Evolutionary conservation across 164 flowering plant genomes (phyloP), one percentile per base, ranked within the genome.

Genomic region (Akebia trifoliata): DNA sequence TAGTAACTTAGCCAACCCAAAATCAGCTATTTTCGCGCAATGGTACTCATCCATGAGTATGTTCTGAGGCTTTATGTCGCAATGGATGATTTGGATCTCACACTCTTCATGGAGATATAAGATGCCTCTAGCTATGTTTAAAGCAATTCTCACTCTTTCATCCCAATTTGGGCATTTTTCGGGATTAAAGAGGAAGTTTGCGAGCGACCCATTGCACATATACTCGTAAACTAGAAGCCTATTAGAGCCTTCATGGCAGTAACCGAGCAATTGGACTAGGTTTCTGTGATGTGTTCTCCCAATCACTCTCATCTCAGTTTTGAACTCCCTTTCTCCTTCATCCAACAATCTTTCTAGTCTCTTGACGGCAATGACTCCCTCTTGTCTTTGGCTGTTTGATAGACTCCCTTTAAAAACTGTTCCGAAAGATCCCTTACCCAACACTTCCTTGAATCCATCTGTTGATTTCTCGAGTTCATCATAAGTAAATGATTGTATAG

Each of bases 41-140:
- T 53, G 26, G 6, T 4, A 12, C 0, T 64, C 66, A 38, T 73
- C 78, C 69, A 74, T 68, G 6, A 74, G 56, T 11, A 70, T 71
- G 65, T 70, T 74, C 18, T 57, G 67, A 9, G 75, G 72, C 46
- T 71, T 74, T 15, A 71, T 62, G 38, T 71, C 75, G 12, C 75
- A 65, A 15, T 76, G 80, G 17, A 76, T 67, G 68, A 73, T 70
- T 1, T 32, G 71, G 8, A 64, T 15, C 20, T 65, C n/a, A 15
- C 75, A 70, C 52, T 70, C 68, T 40, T 73, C 80, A 22, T 76
- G 80, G 4, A 76, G 60, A 32, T 76, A 76, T 7, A 62, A 50
- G 21, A 73, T 51, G 2, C 80, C 77, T 56, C 57, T 67, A 0
- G 77, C 77, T 2, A 73, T 4, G 12, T 56, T 25, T 17, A 45